Evolutionary conservation across 140 eudicot genomes (phyloP).

Genomic region (Anethum foeniculum): DNA sequence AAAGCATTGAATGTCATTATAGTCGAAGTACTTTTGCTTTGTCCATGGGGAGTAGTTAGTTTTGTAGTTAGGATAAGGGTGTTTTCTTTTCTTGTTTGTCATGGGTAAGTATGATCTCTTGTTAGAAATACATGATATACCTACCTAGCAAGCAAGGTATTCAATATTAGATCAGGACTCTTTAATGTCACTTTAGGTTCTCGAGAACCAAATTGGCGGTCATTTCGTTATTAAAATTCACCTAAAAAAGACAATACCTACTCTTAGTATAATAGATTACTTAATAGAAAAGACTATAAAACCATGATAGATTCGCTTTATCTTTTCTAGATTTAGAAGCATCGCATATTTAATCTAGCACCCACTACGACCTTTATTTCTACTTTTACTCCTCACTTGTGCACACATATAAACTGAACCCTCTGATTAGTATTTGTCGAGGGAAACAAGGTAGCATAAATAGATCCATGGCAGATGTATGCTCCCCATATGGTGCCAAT

Average conservation of each 20-base stretch:
- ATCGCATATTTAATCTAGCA: not conserved
- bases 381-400: not conserved
- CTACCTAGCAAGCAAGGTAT: not conserved
- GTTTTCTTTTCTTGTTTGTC: not conserved
- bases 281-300: not conserved
- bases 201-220: not conserved
- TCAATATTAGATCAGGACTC: not conserved
- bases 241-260: not conserved
- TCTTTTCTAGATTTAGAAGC: not conserved
- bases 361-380: not conserved
- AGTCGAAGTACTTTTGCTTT: not conserved
- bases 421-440: not conserved
- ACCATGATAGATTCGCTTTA: not conserved
- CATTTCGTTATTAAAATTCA: not conserved
- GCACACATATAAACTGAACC: not conserved
- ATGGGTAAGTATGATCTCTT: not conserved
- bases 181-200: not conserved
- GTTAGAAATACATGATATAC: not conserved
- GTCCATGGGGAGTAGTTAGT: not conserved
- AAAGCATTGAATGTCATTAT: not conserved
- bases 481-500: not conserved
- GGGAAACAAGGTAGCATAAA: not conserved
- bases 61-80: not conserved
- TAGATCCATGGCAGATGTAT: not conserved
- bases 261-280: not conserved